These are phyloP conservation scores for Diaporthe eres DNA, from an alignment of 2,329 filamentous ascomycete species.

Conservation along the genomic window DNA sequence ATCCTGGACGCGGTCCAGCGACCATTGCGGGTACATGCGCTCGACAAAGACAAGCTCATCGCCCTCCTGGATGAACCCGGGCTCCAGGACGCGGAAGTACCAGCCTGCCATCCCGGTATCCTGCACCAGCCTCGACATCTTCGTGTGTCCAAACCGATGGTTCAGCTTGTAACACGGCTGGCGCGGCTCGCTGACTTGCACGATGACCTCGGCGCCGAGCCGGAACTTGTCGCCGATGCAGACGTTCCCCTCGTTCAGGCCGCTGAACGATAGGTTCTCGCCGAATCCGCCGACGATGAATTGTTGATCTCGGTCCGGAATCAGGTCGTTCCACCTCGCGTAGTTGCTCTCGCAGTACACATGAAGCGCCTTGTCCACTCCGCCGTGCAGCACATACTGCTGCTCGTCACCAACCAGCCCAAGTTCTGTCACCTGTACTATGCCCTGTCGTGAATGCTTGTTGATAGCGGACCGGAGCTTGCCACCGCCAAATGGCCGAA, in stretches of 20 bases:
- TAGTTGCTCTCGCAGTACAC: constrained; percentile 1
- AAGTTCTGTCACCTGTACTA: not conserved
- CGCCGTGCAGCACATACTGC: constrained; percentile 4
- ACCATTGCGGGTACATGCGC: constrained; percentile 14
- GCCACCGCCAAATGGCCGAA: not conserved
- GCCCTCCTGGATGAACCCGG: constrained; percentile 1
- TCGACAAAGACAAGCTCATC: constrained; percentile 11
- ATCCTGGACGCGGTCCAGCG: constrained; percentile 33
- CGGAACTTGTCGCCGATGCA: constrained; percentile 15
- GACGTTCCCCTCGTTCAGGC: not conserved
- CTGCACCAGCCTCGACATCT: not conserved
- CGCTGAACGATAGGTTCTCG: not conserved
- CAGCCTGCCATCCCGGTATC: not conserved
- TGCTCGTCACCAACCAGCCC: constrained; percentile 9
- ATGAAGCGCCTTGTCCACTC: constrained; percentile 9
- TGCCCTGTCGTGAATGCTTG: not conserved
- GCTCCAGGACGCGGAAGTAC: constrained; percentile 4
- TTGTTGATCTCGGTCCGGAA: not conserved
- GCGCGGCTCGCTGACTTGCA: constrained; percentile 21
- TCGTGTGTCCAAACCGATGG: not conserved
- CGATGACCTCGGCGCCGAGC: not conserved
- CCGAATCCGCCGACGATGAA: constrained; percentile 12
- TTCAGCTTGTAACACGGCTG: constrained; percentile 26
- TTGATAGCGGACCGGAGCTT: constrained; percentile 12
- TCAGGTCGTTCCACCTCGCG: not conserved